Conservation (phyloP, 768 basidiomycete genomes). For the Coprinopsis cinerea region DNA sequence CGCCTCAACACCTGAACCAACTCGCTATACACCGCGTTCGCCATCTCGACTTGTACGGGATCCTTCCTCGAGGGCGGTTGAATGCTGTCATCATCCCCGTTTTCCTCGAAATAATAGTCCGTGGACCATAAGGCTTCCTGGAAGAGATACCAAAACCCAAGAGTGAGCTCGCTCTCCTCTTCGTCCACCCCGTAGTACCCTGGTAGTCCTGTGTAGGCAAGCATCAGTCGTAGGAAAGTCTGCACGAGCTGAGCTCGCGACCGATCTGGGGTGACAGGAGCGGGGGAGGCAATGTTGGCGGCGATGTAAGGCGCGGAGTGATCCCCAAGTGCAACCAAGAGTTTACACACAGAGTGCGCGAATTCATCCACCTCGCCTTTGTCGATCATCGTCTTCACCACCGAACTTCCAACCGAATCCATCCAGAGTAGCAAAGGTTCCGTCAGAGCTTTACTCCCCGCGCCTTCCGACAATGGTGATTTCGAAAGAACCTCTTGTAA, state of each 20-base stretch:
- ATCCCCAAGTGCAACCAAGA: conserved; percentile 77
- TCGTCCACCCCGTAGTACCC: conserved; percentile 82
- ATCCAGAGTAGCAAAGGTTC: conserved; percentile 86
- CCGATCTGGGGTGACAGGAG: conserved; percentile 26
- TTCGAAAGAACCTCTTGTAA: conserved; percentile 74
- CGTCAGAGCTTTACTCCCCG: conserved; percentile 65
- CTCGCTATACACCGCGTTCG: conserved; percentile 75
- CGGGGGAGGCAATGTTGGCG: conserved; percentile 49
- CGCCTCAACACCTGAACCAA: conserved; percentile 63
- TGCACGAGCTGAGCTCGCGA: conserved; percentile 44
- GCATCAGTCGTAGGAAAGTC: conserved; percentile 60
- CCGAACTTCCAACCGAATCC: conserved; percentile 44
- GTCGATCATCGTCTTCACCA: conserved; percentile 30
- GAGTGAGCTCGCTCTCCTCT: conserved; percentile 80
- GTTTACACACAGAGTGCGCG: conserved; percentile 71
- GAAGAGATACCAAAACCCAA: conserved; percentile 86
- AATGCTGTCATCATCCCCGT: conserved; percentile 30
- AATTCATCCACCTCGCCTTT: conserved; percentile 46
- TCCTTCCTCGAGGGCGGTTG: conserved; percentile 8
- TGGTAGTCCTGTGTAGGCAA: conserved; percentile 66
- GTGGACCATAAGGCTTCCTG: conserved; percentile 81
- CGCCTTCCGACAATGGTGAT: conserved; percentile 66
- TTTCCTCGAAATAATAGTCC: conserved; percentile 41
- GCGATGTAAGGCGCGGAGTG: conserved; percentile 81
- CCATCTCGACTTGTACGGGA: conserved; percentile 40